Percentiles rank a stretch among this genome's conserved stretches.
Evolutionary conservation across 1,284 basidiomycete species (phyloP).

Genomic region (Gastroboletus turbinatus): DNA sequence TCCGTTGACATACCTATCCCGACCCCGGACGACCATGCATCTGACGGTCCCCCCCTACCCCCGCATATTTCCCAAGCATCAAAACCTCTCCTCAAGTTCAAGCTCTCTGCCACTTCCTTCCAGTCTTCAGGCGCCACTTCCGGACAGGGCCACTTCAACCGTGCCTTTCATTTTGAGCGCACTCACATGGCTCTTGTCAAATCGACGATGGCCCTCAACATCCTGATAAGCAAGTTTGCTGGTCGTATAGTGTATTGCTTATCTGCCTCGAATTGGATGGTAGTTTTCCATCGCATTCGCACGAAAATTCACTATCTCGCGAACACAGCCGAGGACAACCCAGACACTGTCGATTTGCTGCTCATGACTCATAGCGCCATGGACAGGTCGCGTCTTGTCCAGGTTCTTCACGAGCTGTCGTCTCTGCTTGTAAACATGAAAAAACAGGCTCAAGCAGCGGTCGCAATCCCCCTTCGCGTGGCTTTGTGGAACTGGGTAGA

Average conservation of each 20-base stretch:
- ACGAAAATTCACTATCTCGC: slow-evolving; percentile 70
- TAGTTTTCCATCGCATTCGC: slow-evolving; percentile 75
- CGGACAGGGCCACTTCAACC: slow-evolving; percentile 24
- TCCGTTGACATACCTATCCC: slow-evolving; percentile 46
- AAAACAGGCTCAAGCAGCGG: slow-evolving; percentile 68
- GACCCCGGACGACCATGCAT: slow-evolving; percentile 21
- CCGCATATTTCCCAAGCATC: slow-evolving; percentile 32
- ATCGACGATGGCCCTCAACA: slow-evolving; percentile 56
- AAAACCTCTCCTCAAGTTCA: slow-evolving; percentile 32
- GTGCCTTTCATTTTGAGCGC: slow-evolving; percentile 58
- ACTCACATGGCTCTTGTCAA: slow-evolving; percentile 64
- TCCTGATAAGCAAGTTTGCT: slow-evolving; percentile 64
- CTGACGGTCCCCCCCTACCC: slow-evolving; percentile 30
- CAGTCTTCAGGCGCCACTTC: slow-evolving; percentile 29
- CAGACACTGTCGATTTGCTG: slow-evolving; percentile 72
- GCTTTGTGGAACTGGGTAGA: slow-evolving; percentile 95
- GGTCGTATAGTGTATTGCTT: slow-evolving; percentile 86
- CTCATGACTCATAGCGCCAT: slow-evolving; percentile 73
- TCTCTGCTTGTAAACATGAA: slow-evolving; percentile 85
- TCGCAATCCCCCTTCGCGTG: slow-evolving; percentile 73
- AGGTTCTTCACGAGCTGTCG: slow-evolving; percentile 76
- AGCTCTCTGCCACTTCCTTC: slow-evolving; percentile 36
- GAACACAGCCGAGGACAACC: slow-evolving; percentile 49
- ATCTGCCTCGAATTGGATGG: slow-evolving; percentile 87
- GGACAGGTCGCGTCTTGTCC: slow-evolving; percentile 62